phyloP scores from a whole-genome alignment of 768 basidiomycete species.

The Russula griseocarnosa region DNA sequence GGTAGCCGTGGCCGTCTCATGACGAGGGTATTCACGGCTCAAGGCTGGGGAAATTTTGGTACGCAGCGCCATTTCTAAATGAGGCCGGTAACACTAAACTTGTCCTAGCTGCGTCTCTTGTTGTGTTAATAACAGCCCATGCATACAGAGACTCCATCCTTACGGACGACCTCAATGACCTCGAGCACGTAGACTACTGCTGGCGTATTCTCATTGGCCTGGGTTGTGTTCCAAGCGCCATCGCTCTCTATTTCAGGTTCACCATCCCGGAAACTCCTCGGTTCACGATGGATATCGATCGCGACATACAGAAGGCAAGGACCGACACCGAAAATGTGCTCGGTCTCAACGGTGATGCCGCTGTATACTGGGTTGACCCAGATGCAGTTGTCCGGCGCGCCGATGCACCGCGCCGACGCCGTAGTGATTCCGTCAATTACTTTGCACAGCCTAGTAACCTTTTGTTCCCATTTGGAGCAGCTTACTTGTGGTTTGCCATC shows the following conservation, averaged over 20 bases:
- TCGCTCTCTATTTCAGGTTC: constrained; percentile 88
- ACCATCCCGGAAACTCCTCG: constrained; percentile 92
- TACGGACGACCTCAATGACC: constrained; percentile 39
- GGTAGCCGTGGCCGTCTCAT: constrained; percentile 78
- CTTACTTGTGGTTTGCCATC: constrained; percentile 90
- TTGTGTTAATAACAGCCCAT: constrained; percentile 57
- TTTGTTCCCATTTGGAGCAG: constrained; percentile 70
- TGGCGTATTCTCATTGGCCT: constrained; percentile 90
- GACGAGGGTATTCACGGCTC: constrained; percentile 80
- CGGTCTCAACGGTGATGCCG: constrained; percentile 30
- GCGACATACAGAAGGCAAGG: constrained; percentile 69
- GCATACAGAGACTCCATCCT: constrained; percentile 66
- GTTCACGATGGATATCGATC: constrained; percentile 87
- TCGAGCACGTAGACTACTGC: constrained; percentile 62
- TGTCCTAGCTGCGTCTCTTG: constrained; percentile 53
- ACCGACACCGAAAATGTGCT: constrained; percentile 70
- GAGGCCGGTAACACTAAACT: background rate
- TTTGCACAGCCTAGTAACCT: constrained; percentile 71
- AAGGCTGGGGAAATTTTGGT: constrained; percentile 90
- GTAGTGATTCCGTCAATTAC: constrained; percentile 60
- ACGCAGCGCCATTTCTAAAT: constrained; percentile 13
- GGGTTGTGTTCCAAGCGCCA: constrained; percentile 72
- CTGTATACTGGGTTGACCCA: constrained; percentile 46
- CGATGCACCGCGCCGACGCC: constrained; percentile 65
- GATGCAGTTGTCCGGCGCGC: constrained; percentile 56